phyloP scores from a whole-genome alignment of 1,139 yeast genomes.

The Geotrichum aggregatum region DNA sequence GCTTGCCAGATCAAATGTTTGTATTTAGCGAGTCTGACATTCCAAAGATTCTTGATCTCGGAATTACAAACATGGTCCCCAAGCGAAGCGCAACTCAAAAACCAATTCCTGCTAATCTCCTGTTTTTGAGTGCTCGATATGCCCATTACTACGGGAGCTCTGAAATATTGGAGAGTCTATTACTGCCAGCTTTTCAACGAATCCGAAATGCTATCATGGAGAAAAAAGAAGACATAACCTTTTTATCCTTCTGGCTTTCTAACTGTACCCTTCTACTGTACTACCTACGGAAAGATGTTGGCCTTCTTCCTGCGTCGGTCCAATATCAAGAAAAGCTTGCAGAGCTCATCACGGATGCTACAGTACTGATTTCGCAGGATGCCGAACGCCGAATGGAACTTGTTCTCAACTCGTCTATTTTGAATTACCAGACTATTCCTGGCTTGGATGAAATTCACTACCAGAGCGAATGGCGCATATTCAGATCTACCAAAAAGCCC shows the following conservation, averaged over 20 bases:
- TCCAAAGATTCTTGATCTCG: slow-evolving; percentile 40
- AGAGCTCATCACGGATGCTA: slow-evolving; percentile 38
- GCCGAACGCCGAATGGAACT: slow-evolving; percentile 40
- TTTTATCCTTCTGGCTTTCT: slow-evolving; percentile 44
- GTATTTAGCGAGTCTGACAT: slow-evolving; percentile 40
- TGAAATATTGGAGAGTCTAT: slow-evolving; percentile 36
- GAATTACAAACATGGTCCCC: slow-evolving; percentile 40
- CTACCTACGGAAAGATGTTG: slow-evolving; percentile 41
- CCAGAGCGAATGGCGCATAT: slow-evolving; percentile 44
- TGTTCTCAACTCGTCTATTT: slow-evolving; percentile 39
- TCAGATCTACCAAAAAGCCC: slow-evolving; percentile 30
- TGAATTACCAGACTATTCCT: slow-evolving; percentile 45
- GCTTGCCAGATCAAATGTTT: slow-evolving; percentile 43
- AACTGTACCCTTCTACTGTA: slow-evolving; percentile 41
- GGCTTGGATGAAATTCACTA: slow-evolving; percentile 42
- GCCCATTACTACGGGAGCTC: slow-evolving; percentile 40
- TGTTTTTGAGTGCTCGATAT: slow-evolving; percentile 42
- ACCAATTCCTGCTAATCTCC: slow-evolving; percentile 44
- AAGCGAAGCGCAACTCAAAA: slow-evolving; percentile 39
- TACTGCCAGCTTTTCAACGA: slow-evolving; percentile 38
- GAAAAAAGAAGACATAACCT: slow-evolving; percentile 41
- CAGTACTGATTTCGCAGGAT: slow-evolving; percentile 38
- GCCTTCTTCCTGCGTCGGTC: slow-evolving; percentile 33
- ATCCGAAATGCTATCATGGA: slow-evolving; percentile 36
- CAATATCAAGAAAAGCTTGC: slow-evolving; percentile 36